Conservation (phyloP, 2,329 filamentous ascomycete species). For the Hypoxylon sp. region DNA sequence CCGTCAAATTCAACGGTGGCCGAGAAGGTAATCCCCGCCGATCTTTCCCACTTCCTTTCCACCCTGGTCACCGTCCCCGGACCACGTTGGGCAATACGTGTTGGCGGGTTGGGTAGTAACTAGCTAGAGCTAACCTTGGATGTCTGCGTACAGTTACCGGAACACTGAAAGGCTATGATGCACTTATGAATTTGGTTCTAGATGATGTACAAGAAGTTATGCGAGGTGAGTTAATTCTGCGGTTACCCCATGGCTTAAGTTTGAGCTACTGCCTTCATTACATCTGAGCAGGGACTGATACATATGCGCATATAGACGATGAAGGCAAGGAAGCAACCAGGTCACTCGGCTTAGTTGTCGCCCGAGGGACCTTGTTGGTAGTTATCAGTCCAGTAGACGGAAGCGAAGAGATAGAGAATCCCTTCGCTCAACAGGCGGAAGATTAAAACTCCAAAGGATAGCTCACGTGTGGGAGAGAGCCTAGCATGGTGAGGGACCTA, state of each 20-base stretch:
- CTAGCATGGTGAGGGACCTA: neutral
- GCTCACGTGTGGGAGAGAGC: neutral
- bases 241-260: neutral
- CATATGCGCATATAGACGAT: conserved; percentile 74
- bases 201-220: conserved; percentile 94
- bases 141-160: conserved; percentile 76
- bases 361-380: conserved; percentile 91
- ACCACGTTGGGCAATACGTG: conserved; percentile 2
- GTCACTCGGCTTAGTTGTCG: conserved; percentile 87
- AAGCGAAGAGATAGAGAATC: conserved; percentile 95
- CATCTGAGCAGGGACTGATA: conserved; percentile 4
- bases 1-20: conserved; percentile 96
- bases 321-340: conserved; percentile 89
- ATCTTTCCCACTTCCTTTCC: conserved; percentile 4
- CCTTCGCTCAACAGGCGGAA: conserved; percentile 84
- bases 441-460: conserved; percentile 59
- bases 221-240: conserved; percentile 73
- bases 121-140: conserved; percentile 1
- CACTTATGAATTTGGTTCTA: conserved; percentile 96
- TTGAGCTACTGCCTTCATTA: neutral
- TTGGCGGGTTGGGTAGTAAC: conserved; percentile 1
- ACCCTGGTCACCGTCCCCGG: neutral
- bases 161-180: conserved; percentile 94
- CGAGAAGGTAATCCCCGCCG: conserved; percentile 77
- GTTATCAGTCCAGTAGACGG: conserved; percentile 94